Percentiles rank a stretch among this genome's conserved stretches.
Conservation (phyloP, 1,139 yeast genomes). For the Zygosaccharomyces pseudobailii region DNA sequence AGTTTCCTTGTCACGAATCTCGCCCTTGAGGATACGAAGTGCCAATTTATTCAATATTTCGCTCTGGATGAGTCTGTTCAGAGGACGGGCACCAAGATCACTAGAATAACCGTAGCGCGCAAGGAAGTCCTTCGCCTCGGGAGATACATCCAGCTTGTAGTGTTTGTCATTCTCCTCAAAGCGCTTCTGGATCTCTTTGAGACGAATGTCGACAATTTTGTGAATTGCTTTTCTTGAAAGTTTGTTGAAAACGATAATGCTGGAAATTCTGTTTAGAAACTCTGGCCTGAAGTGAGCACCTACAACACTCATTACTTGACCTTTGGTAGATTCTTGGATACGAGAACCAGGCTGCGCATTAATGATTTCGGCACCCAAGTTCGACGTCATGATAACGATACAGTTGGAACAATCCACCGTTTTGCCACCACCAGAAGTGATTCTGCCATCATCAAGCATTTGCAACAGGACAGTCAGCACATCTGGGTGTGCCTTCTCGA, state of each 20-base stretch:
- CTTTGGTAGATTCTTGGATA: conserved; percentile 62
- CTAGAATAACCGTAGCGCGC: conserved; percentile 83
- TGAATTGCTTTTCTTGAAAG: conserved; percentile 86
- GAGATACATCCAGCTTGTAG: conserved; percentile 62
- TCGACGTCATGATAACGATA: conserved; percentile 93
- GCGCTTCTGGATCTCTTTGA: conserved; percentile 77
- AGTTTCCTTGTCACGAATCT: conserved; percentile 79
- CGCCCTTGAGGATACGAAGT: conserved; percentile 79
- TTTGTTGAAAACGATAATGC: conserved; percentile 88
- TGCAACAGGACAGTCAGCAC: conserved; percentile 82
- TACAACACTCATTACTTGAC: conserved; percentile 80
- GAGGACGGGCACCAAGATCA: conserved; percentile 96
- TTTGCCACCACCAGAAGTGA: conserved; percentile 91
- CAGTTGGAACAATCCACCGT: conserved; percentile 89
- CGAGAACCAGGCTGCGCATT: conserved; percentile 61
- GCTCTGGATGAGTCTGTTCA: conserved; percentile 86
- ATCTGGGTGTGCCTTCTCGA: conserved; percentile 95
- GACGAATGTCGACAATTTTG: conserved; percentile 82
- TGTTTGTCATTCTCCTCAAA: conserved; percentile 80
- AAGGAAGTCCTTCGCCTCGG: conserved; percentile 73
- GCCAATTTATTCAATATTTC: conserved; percentile 87
- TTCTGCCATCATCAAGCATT: conserved; percentile 92
- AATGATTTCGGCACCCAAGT: conserved; percentile 90
- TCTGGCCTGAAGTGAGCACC: conserved; percentile 94
- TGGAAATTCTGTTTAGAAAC: conserved; percentile 90